Conservation (phyloP, 2,329 filamentous ascomycete genomes). For the Epichloe aotearoae region DNA sequence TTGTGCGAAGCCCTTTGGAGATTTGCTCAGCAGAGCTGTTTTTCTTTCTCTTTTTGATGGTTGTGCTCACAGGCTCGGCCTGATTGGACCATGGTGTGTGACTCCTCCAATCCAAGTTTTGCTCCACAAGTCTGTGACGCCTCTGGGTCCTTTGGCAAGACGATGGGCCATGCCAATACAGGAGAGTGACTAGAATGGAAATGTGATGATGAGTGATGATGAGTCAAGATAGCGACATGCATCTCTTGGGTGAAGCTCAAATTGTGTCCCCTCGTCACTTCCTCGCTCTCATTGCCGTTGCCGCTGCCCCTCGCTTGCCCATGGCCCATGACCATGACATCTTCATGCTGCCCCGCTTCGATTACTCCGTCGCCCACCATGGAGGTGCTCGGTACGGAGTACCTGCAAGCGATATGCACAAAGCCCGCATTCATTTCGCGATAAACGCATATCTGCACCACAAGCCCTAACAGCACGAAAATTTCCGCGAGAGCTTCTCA, state of each 20-base stretch:
- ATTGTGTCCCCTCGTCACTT: no score
- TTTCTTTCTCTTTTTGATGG: neutral
- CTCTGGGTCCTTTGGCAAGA: conserved; percentile 1
- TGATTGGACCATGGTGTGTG: conserved; percentile 6
- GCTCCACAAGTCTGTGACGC: conserved; percentile 2
- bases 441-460: conserved; percentile 19
- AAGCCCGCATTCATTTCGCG: conserved; percentile 10
- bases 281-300: neutral
- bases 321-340: conserved; percentile 1
- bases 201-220: conserved; percentile 2
- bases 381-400: conserved; percentile 10
- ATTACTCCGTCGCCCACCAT: conserved; percentile 7
- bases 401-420: conserved; percentile 15
- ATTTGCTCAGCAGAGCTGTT: neutral
- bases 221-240: neutral
- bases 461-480: conserved; percentile 28
- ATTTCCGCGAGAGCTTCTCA: conserved; percentile 16
- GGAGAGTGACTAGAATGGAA: neutral
- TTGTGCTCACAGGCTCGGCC: conserved; percentile 1
- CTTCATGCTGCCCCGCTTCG: conserved; percentile 15
- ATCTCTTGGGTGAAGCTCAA: neutral
- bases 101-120: conserved; percentile 4
- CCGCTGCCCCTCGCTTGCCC: neutral
- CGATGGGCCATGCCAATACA: neutral
- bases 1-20: neutral